A percentile compares a stretch with the other conserved stretches of the same genome.
Conservation (phyloP, 202 grass and related monocot genomes). For the Carex arenaria region DNA sequence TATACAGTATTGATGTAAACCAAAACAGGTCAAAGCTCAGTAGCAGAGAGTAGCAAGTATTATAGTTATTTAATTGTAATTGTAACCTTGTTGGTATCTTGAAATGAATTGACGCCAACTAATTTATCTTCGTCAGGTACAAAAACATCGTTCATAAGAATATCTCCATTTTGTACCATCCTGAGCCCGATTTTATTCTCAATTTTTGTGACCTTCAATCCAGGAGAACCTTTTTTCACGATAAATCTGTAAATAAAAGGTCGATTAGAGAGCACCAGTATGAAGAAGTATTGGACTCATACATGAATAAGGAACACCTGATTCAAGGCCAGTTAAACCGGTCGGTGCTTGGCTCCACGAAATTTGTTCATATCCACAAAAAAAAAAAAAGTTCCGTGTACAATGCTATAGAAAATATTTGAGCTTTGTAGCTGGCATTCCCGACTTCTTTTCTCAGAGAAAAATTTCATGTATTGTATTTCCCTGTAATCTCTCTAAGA, state of each 20-base stretch:
- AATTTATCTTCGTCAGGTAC: constrained; percentile 89
- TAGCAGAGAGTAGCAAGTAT: neutral
- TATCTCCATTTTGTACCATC: constrained; percentile 98
- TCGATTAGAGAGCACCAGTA: constrained; percentile 12
- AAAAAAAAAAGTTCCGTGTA: neutral
- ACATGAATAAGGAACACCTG: neutral
- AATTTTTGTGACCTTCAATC: constrained; percentile 84
- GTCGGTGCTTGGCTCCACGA: neutral
- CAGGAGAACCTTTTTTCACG: constrained; percentile 75
- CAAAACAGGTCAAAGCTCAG: neutral
- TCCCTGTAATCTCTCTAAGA: neutral
- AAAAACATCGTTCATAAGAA: constrained; percentile 88
- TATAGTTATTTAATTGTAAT: neutral
- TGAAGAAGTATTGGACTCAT: neutral
- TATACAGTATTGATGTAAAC: neutral
- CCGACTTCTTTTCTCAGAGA: neutral
- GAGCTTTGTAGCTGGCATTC: neutral
- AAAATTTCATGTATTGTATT: neutral
- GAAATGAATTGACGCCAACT: constrained; percentile 80
- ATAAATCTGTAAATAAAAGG: constrained; percentile 63
- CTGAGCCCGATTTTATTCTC: constrained; percentile 98
- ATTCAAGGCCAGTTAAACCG: neutral
- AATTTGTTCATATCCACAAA: neutral
- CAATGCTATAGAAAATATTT: neutral
- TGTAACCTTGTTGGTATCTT: constrained; percentile 89